Conservation (phyloP, 805 yeast species). For the Ogataea pilisensis region DNA sequence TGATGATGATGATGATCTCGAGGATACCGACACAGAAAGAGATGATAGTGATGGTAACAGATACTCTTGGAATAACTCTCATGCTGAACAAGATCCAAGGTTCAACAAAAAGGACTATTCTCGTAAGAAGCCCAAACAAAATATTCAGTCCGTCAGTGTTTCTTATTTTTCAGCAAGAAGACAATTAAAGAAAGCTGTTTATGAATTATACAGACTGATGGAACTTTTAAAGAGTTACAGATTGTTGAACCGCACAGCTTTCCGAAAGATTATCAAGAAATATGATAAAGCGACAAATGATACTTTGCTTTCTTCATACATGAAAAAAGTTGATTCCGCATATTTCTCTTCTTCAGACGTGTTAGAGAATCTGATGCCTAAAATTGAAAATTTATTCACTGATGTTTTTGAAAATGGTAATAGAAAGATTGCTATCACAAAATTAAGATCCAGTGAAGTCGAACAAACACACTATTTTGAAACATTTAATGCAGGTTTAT, state of each 20-base stretch:
- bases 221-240: slow-evolving; percentile 69
- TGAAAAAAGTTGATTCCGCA: slow-evolving; percentile 54
- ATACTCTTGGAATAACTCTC: background rate
- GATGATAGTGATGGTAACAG: background rate
- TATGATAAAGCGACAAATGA: slow-evolving; percentile 71
- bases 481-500: slow-evolving; percentile 61
- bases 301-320: slow-evolving; percentile 41
- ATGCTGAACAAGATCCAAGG: slow-evolving; percentile 21
- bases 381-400: slow-evolving; percentile 67
- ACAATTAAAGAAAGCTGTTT: slow-evolving; percentile 62
- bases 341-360: slow-evolving; percentile 61
- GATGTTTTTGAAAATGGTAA: slow-evolving; percentile 65
- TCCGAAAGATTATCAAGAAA: slow-evolving; percentile 84
- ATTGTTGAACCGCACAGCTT: slow-evolving; percentile 78
- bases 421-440: slow-evolving; percentile 67
- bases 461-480: slow-evolving; percentile 39
- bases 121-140: slow-evolving; percentile 18
- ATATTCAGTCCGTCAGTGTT: slow-evolving; percentile 23
- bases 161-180: slow-evolving; percentile 64
- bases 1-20: background rate
- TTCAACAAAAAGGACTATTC: slow-evolving; percentile 48
- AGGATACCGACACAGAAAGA: slow-evolving; percentile 1
- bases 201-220: slow-evolving; percentile 70
- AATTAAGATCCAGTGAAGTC: slow-evolving; percentile 47
- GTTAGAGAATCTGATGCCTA: slow-evolving; percentile 56